Conservation (phyloP, 495 filamentous ascomycete species). For the Talaromyces borbonicus region DNA sequence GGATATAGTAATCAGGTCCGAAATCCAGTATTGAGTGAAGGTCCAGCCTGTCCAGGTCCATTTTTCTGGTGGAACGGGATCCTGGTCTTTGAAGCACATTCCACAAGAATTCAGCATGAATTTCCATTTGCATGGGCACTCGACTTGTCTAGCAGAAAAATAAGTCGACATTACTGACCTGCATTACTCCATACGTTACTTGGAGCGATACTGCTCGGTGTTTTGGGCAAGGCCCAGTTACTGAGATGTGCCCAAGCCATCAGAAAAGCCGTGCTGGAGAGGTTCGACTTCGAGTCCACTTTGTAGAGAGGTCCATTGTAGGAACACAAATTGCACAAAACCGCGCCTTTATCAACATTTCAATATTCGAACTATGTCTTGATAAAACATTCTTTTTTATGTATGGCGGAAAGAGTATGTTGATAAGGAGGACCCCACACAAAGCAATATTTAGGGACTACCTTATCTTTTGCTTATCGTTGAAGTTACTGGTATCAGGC, state of each 20-base stretch:
- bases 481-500: not conserved
- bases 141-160: not conserved
- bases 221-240: constrained; percentile 40
- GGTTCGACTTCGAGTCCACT: too few species aligned
- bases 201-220: constrained; percentile 36
- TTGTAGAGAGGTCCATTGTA: too few species aligned
- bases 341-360: not conserved
- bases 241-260: constrained; percentile 6
- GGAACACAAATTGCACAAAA: too few species aligned
- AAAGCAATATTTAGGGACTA: not conserved
- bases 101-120: too few species aligned
- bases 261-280: not conserved
- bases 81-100: too few species aligned
- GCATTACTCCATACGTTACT: constrained; percentile 39
- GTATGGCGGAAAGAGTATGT: not conserved
- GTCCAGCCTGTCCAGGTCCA: constrained; percentile 41
- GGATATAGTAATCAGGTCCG: constrained; percentile 15
- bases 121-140: too few species aligned
- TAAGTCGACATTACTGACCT: not conserved
- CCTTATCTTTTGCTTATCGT: not conserved
- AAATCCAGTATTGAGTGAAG: constrained; percentile 21
- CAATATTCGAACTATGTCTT: not conserved
- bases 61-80: constrained; percentile 35
- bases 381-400: too few species aligned
- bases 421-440: not conserved